Evolutionary conservation across 352 stramenopile species (phyloP).

Genomic region (Phytophthora sp.): DNA sequence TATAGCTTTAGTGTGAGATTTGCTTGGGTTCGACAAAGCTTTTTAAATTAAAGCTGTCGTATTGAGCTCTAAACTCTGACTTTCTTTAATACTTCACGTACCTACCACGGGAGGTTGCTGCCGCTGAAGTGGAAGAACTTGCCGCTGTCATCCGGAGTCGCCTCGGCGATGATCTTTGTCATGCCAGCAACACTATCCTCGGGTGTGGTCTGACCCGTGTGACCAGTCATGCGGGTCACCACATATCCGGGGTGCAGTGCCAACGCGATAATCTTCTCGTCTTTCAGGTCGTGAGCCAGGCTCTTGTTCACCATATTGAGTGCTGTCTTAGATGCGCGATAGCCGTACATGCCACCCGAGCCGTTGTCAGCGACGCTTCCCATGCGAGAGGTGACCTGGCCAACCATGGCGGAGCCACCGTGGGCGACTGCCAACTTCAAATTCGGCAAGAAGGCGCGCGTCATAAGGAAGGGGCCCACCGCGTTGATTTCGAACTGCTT

Average conservation of each 20-base stretch:
- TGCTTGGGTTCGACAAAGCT: no score
- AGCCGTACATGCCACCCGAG: not conserved
- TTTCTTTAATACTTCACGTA: no score
- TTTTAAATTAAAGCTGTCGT: no score
- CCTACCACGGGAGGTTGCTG: no score
- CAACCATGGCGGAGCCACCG: not conserved
- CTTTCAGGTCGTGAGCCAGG: not conserved
- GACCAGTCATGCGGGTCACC: not conserved
- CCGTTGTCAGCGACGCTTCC: not conserved
- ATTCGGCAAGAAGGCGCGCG: not conserved
- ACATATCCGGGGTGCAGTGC: conserved; percentile 5
- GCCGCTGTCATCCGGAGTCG: not conserved
- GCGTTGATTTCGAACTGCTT: not conserved
- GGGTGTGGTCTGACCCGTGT: conserved; percentile 1
- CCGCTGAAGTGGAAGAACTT: no score
- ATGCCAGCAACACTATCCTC: not conserved
- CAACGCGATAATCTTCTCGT: not conserved
- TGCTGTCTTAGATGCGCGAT: conserved; percentile 3
- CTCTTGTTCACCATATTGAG: conserved; percentile 6
- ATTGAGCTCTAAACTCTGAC: no score
- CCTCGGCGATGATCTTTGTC: not conserved
- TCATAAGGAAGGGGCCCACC: not conserved
- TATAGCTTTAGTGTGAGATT: no score
- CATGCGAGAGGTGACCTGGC: not conserved
- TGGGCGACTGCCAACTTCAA: not conserved